phyloP scores from a whole-genome alignment of 352 stramenopile species.

The Phytophthora chlamydospora region DNA sequence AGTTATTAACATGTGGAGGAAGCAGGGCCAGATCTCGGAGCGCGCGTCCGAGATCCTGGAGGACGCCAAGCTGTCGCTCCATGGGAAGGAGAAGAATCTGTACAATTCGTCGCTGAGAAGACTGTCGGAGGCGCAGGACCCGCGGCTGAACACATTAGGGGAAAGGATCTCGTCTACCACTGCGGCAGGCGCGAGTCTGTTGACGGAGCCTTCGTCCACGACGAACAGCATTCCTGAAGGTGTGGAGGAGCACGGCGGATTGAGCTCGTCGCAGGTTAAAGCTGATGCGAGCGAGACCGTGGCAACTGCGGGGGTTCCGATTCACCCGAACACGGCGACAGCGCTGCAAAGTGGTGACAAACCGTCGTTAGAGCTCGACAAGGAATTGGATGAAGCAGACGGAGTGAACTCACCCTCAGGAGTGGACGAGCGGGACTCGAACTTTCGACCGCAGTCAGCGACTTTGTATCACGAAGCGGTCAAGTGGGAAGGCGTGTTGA shows the following conservation, averaged over 20 bases:
- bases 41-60: slow-evolving; percentile 84
- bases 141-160: slow-evolving; percentile 66
- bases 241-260: slow-evolving; percentile 16
- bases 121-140: slow-evolving; percentile 73
- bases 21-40: slow-evolving; percentile 83
- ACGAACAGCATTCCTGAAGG: slow-evolving; percentile 36
- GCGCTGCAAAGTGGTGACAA: slow-evolving; percentile 23
- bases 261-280: slow-evolving; percentile 16
- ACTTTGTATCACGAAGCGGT: slow-evolving; percentile 85
- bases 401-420: slow-evolving; percentile 24
- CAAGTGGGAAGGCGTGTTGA: slow-evolving; percentile 85
- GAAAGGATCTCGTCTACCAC: slow-evolving; percentile 55
- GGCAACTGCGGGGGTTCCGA: slow-evolving; percentile 5
- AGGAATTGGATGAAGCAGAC: slow-evolving; percentile 22
- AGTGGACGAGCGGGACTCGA: slow-evolving; percentile 39
- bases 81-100: slow-evolving; percentile 86
- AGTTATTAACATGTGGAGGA: slow-evolving; percentile 82
- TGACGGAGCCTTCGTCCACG: slow-evolving; percentile 35
- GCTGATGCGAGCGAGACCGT: not conserved
- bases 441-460: slow-evolving; percentile 61
- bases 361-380: slow-evolving; percentile 33
- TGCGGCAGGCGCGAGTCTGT: slow-evolving; percentile 12
- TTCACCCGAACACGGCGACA: slow-evolving; percentile 11
- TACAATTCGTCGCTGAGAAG: slow-evolving; percentile 65
- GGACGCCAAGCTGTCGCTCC: slow-evolving; percentile 76